Conservation (phyloP, 441 rosid genomes). For the Aquilaria agallochum region DNA sequence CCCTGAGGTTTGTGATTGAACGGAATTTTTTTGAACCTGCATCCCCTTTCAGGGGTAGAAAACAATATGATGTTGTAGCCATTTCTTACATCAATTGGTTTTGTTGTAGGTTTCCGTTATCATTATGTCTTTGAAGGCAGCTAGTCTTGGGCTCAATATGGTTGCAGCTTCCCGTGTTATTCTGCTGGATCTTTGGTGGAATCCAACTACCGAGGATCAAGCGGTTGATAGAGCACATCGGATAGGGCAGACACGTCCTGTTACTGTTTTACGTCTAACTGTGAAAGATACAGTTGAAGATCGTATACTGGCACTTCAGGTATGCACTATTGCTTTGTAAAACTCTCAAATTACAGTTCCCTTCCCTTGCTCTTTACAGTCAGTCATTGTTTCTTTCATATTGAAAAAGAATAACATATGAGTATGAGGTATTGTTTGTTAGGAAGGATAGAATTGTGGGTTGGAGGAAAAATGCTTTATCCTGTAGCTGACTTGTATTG, state of each 20-base stretch:
- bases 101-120: constrained; percentile 70
- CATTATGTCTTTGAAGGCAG: constrained; percentile 96
- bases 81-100: background rate
- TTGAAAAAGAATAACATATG: no score
- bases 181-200: constrained; percentile 95
- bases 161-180: constrained; percentile 91
- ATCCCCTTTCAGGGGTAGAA: background rate
- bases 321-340: constrained; percentile 12
- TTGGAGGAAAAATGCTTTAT: no score
- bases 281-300: constrained; percentile 89
- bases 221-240: constrained; percentile 98
- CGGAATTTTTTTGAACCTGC: background rate
- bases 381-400: no score
- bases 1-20: constrained; percentile 60
- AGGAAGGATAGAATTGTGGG: no score
- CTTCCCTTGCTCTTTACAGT: no score
- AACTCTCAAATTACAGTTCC: no score
- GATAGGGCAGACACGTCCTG: constrained; percentile 91
- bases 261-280: constrained; percentile 78
- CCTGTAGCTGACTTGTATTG: no score
- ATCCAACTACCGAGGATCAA: constrained; percentile 96
- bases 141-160: constrained; percentile 95
- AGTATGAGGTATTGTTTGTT: no score
- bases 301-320: constrained; percentile 88
- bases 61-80: no score